Conservation (phyloP, 352 stramenopile genomes). For the Blastocystis sp. region DNA sequence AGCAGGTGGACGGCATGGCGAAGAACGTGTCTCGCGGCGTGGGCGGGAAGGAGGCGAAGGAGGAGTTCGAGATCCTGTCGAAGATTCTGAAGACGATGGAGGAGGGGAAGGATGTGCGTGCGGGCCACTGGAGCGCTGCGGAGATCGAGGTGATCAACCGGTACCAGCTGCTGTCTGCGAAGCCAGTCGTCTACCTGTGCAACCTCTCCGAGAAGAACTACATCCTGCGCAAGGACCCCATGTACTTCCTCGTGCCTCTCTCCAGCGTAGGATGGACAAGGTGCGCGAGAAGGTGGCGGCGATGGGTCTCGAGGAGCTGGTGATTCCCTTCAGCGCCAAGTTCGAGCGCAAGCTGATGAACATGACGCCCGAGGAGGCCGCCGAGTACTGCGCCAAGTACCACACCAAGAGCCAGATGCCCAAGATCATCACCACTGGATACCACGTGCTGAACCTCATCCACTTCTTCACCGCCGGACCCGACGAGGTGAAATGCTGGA, state of each 20-base stretch:
- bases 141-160: conserved; percentile 79
- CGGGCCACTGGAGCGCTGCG: conserved; percentile 73
- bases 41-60: conserved; percentile 66
- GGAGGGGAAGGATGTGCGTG: conserved; percentile 76
- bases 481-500: conserved; percentile 97
- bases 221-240: conserved; percentile 91
- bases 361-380: conserved; percentile 60
- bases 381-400: conserved; percentile 60
- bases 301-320: conserved; percentile 82
- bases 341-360: conserved; percentile 85
- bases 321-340: conserved; percentile 92
- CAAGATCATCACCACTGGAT: conserved; percentile 90
- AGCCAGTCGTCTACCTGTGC: conserved; percentile 92
- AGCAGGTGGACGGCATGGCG: conserved; percentile 67
- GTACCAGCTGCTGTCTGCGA: conserved; percentile 80
- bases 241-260: conserved; percentile 59
- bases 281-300: conserved; percentile 89
- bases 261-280: conserved; percentile 77
- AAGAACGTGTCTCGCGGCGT: conserved; percentile 56
- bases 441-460: conserved; percentile 90
- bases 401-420: conserved; percentile 79
- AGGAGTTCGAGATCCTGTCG: conserved; percentile 75
- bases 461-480: conserved; percentile 97
- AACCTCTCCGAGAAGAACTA: conserved; percentile 98
- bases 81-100: conserved; percentile 73